Percentiles rank a stretch among this genome's conserved stretches.
These are phyloP conservation scores for Xylaria grammica DNA, from an alignment of 495 filamentous ascomycete species.

Conservation along the genomic window DNA sequence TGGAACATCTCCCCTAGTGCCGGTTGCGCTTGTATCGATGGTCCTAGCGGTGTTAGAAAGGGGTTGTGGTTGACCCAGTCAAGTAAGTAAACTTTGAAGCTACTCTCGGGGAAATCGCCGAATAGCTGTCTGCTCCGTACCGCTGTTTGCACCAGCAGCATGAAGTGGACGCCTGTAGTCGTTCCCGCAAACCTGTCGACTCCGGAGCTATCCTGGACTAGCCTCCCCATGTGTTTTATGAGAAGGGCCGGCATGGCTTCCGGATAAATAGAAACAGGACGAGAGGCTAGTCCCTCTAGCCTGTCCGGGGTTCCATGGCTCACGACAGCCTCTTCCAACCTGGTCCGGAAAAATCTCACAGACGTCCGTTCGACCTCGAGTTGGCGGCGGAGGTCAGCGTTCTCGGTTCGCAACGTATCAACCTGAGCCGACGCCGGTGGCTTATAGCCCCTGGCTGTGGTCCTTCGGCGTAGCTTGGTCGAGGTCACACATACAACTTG, in stretches of 20 bases:
- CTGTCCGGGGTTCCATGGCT: background rate
- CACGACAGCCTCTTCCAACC: background rate
- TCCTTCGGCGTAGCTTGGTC: background rate
- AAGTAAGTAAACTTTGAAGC: background rate
- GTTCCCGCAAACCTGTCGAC: background rate
- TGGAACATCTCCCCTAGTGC: no score
- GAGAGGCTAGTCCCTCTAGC: no score
- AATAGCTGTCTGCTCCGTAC: background rate
- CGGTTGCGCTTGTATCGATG: background rate
- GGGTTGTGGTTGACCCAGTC: background rate
- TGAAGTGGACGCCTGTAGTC: conserved; percentile 10
- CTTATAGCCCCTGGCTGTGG: background rate
- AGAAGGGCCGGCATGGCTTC: background rate
- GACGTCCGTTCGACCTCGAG: background rate
- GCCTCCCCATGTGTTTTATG: background rate
- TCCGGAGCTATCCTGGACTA: conserved; percentile 14
- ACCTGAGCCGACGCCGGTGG: background rate
- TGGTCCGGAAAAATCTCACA: background rate
- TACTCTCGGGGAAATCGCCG: background rate
- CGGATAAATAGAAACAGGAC: conserved; percentile 19
- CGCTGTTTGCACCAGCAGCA: conserved; percentile 4
- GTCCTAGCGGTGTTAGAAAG: background rate
- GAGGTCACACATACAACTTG: background rate
- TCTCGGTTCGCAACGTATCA: conserved; percentile 3
- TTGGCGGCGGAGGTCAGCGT: background rate